Conservation (phyloP, 768 basidiomycete species). For the Russula abietina region DNA sequence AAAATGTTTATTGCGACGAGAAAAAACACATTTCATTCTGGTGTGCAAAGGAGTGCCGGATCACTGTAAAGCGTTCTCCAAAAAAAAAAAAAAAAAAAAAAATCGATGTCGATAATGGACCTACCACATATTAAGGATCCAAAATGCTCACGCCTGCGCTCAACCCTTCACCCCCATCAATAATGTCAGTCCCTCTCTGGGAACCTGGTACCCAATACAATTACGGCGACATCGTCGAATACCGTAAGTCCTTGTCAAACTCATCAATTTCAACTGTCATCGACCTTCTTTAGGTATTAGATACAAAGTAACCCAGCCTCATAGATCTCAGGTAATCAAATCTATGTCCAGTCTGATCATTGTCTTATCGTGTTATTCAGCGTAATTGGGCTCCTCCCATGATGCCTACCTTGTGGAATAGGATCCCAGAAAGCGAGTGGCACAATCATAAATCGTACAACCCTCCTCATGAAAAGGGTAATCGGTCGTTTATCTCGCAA, state of each 20-base stretch:
- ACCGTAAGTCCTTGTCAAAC: slow-evolving; percentile 33
- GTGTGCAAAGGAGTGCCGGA: too few species aligned
- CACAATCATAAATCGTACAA: slow-evolving; percentile 6
- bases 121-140: background rate
- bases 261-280: slow-evolving; percentile 1
- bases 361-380: slow-evolving; percentile 32
- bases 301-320: slow-evolving; percentile 70
- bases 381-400: slow-evolving; percentile 59
- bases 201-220: slow-evolving; percentile 59
- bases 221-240: slow-evolving; percentile 48
- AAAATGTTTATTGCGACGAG: too few species aligned
- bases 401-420: slow-evolving; percentile 66
- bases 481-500: background rate
- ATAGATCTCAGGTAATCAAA: slow-evolving; percentile 53
- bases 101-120: too few species aligned
- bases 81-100: too few species aligned
- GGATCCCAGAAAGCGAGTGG: slow-evolving; percentile 34
- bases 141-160: background rate
- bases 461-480: slow-evolving; percentile 25
- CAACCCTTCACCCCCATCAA: slow-evolving; percentile 12
- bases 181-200: slow-evolving; percentile 45
- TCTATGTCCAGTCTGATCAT: background rate
- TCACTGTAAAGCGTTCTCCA: too few species aligned
- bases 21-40: too few species aligned
- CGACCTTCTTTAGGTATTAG: slow-evolving; percentile 36